Percentiles rank a stretch among this genome's conserved stretches.
Evolutionary conservation across 2,329 filamentous ascomycete species (phyloP).

Genomic region (Annulohypoxylon truncatum): DNA sequence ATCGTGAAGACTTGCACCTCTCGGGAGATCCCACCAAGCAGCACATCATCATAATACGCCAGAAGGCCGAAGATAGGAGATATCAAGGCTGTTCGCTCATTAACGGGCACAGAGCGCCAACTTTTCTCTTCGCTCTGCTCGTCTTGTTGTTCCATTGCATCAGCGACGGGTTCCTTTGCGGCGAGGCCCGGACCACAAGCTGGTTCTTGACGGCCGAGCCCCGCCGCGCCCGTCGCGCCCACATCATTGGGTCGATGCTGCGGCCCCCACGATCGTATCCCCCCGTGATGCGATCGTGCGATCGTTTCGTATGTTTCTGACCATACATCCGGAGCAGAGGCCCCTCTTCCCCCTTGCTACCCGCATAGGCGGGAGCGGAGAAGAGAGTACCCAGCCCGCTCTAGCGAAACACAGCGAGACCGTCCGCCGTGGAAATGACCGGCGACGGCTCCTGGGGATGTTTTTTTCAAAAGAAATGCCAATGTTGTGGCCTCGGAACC

Average conservation of each 20-base stretch:
- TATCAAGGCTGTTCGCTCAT: conserved; percentile 50
- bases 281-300: conserved; percentile 42
- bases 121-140: conserved; percentile 45
- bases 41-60: conserved; percentile 41
- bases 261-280: conserved; percentile 57
- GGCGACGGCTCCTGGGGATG: conserved; percentile 41
- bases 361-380: conserved; percentile 20
- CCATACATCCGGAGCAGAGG: conserved; percentile 43
- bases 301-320: conserved; percentile 49
- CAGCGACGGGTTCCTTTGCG: conserved; percentile 45
- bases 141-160: conserved; percentile 53
- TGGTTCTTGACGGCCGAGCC: conserved; percentile 50
- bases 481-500: conserved; percentile 26
- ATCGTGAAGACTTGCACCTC: conserved; percentile 46
- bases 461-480: conserved; percentile 29
- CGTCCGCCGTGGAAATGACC: conserved; percentile 26
- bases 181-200: conserved; percentile 53
- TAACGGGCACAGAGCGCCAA: conserved; percentile 46
- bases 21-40: conserved; percentile 45
- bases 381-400: conserved; percentile 35
- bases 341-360: conserved; percentile 8
- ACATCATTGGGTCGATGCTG: conserved; percentile 65
- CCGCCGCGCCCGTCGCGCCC: conserved; percentile 45
- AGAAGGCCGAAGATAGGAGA: conserved; percentile 45
- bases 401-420: conserved; percentile 44